Evolutionary conservation across 768 basidiomycete species (phyloP), one percentile per base, ranked within the genome.

Genomic region (Kockovaella imperatae): DNA sequence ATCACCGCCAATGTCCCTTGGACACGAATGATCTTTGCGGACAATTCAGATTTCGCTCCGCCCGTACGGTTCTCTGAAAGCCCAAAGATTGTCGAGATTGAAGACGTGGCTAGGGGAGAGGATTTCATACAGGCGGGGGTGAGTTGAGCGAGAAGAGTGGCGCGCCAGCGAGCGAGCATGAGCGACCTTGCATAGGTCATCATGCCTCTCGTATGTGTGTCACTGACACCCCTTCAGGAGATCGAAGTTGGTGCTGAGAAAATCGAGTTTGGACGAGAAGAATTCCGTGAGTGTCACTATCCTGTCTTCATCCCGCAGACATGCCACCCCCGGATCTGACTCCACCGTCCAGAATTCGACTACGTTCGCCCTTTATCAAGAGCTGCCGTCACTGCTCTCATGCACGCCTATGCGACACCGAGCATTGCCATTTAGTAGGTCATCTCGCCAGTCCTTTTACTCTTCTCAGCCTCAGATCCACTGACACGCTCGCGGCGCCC

Each of bases 351-450:
- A 64, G 65, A 57, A 31, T 38, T 59, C 42, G 52, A 59, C 28
- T 70, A 70, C 42, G 68, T 62, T 30, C 53, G 68, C 25, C 68
- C 68, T n/a, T 36, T 70, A n/a, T 68, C 66, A 4, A 21, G 68
- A 47, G 66, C 68, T 29, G 68, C 64, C 3, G 47, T 68, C 20
- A 60, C 63, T 0, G 50, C 57, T 20, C 17, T 68, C 17, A 62
- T 64, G 53, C 42, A 51, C 23, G 60, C 59, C 6, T 62, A 58
- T 34, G 43, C 64, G 5, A 70, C 68, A 1, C 68, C 68, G 6
- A 53, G 58, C 28, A 44, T 70, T 17, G 42, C 66, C 1, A 47
- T 70, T 1, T 70, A 70, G 68, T 67, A 36, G 29, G 65, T 59
- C 32, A 23, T 21, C 34, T 43, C n/a, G 11, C 36, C 26, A 48